phyloP scores from a whole-genome alignment of 1,284 basidiomycete species.

The Taiwanofungus camphoratus region DNA sequence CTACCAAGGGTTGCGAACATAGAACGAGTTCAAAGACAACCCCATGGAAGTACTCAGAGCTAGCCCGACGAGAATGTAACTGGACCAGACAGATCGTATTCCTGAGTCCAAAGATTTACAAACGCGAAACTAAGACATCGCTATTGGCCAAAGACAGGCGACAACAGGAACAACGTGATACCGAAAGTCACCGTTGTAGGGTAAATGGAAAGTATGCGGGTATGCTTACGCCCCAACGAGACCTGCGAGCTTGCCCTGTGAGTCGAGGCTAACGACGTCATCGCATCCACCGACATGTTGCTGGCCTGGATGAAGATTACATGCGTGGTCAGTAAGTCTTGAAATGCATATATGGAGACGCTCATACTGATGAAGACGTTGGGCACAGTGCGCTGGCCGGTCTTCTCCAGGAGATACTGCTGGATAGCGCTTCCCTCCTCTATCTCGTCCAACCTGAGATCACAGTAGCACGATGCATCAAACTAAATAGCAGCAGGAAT shows the following conservation, averaged over 20 bases:
- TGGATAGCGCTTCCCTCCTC: conserved; percentile 58
- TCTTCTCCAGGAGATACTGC: conserved; percentile 51
- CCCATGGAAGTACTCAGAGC: no score
- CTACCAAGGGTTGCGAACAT: no score
- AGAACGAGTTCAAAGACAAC: no score
- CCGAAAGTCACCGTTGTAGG: neutral
- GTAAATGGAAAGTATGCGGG: neutral
- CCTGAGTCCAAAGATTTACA: conserved; percentile 1
- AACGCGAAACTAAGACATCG: conserved; percentile 1
- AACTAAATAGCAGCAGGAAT: neutral
- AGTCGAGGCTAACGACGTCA: conserved; percentile 22
- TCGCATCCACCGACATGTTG: conserved; percentile 48
- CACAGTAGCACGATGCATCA: conserved; percentile 26
- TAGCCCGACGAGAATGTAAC: no score
- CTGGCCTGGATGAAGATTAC: conserved; percentile 33
- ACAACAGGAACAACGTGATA: neutral
- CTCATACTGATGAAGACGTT: conserved; percentile 65
- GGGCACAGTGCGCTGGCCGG: conserved; percentile 59
- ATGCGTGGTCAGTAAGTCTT: neutral
- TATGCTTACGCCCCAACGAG: conserved; percentile 25
- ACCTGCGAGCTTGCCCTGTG: conserved; percentile 23
- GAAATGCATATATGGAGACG: neutral
- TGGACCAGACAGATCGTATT: no score
- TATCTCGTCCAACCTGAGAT: conserved; percentile 34
- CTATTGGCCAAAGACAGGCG: neutral